Conservation (phyloP, 2,329 filamentous ascomycete genomes). For the Didymella pinodella region DNA sequence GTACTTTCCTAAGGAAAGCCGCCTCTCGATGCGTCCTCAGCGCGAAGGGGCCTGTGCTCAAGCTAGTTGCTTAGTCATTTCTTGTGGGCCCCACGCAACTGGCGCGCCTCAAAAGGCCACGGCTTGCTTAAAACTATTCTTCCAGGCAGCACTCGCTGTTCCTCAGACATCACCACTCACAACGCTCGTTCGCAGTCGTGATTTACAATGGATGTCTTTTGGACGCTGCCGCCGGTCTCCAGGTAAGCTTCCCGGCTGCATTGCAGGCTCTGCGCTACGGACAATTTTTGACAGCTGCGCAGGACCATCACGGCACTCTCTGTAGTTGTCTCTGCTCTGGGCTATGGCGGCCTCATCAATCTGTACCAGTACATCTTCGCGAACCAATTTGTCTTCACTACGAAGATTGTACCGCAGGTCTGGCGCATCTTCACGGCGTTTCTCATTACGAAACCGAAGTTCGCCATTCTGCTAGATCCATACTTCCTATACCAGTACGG, state of each 20-base stretch:
- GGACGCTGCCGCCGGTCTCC: constrained; percentile 70
- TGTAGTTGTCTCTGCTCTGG: constrained; percentile 68
- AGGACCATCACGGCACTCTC: constrained; percentile 74
- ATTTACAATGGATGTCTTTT: constrained; percentile 66
- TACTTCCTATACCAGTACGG: constrained; percentile 83
- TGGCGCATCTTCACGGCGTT: constrained; percentile 68
- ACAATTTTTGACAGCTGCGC: constrained; percentile 56
- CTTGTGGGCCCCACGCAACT: constrained; percentile 13
- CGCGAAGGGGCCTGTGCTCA: neutral
- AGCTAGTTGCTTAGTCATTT: constrained; percentile 19
- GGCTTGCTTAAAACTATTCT: constrained; percentile 26
- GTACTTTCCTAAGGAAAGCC: too few species aligned
- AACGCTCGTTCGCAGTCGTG: constrained; percentile 32
- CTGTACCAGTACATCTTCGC: constrained; percentile 64
- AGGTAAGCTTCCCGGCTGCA: constrained; percentile 59
- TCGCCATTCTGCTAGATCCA: constrained; percentile 73
- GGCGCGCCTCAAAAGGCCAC: constrained; percentile 32
- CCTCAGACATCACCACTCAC: constrained; percentile 35
- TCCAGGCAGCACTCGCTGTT: constrained; percentile 48
- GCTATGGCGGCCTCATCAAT: constrained; percentile 65
- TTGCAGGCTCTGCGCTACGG: neutral
- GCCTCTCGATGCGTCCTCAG: neutral
- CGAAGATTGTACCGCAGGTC: constrained; percentile 62
- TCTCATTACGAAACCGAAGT: constrained; percentile 62
- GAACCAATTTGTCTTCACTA: constrained; percentile 61